A percentile compares a stretch with the other conserved stretches of the same genome.
Evolutionary conservation across 1,284 basidiomycete genomes (phyloP).

Genomic region (Pisolithus thermaeus): DNA sequence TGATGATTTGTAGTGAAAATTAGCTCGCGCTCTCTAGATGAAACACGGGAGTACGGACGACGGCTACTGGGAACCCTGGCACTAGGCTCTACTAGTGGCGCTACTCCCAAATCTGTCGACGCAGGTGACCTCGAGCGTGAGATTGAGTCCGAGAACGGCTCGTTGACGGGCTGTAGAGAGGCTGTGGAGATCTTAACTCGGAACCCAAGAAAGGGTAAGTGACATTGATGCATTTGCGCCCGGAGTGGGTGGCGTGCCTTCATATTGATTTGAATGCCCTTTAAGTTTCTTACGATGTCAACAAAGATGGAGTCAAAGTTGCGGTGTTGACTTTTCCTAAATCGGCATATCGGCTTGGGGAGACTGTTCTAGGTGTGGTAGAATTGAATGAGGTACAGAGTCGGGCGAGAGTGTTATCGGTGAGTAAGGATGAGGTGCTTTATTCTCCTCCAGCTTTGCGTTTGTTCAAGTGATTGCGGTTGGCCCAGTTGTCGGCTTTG

Average conservation of each 20-base stretch:
- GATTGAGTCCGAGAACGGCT: constrained; percentile 37
- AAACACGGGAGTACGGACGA: constrained; percentile 38
- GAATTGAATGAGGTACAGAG: constrained; percentile 29
- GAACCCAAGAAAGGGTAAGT: constrained; percentile 79
- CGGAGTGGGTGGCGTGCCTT: constrained; percentile 2
- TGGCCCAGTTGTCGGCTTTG: constrained; percentile 67
- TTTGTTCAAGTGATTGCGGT: neutral
- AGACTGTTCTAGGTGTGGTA: constrained; percentile 85
- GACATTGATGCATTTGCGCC: neutral
- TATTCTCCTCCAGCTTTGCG: too few species aligned
- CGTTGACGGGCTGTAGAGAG: constrained; percentile 71
- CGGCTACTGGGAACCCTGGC: constrained; percentile 43
- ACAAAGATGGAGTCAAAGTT: constrained; percentile 82
- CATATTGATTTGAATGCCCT: constrained; percentile 1
- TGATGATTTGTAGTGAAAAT: constrained; percentile 13
- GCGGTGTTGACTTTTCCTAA: constrained; percentile 90
- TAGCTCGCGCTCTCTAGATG: constrained; percentile 18
- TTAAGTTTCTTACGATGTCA: constrained; percentile 86
- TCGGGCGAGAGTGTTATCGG: constrained; percentile 66
- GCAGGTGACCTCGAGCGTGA: constrained; percentile 29
- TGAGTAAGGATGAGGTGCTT: constrained; percentile 25
- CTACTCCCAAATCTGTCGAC: constrained; percentile 27
- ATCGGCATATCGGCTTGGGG: constrained; percentile 82
- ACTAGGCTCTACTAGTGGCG: constrained; percentile 26
- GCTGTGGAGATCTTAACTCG: constrained; percentile 88